Evolutionary conservation across 2,329 filamentous ascomycete genomes (phyloP), one percentile per base, ranked within the genome.

Genomic region (Cryphonectria carpinicola): DNA sequence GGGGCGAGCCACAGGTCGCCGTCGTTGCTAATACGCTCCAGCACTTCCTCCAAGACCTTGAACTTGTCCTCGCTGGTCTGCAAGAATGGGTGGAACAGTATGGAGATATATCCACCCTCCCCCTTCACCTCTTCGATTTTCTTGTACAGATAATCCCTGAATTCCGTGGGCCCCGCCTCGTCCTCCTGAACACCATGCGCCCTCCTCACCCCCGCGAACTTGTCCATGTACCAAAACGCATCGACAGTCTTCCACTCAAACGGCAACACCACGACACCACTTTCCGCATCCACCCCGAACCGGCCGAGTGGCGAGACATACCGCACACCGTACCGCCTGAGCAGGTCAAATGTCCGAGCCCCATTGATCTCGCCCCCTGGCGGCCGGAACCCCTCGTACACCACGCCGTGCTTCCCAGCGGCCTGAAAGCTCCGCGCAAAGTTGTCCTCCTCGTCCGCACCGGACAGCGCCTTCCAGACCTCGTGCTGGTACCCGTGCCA

Each of bases 401-500:
- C 22, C 11, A 78, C 71, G 3, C 72, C 73, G 2, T 41, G 32
- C 32, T 35, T 37, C 19, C 11, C 22, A 1, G 76, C 76, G 3
- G 65, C 73, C 37, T 49, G 62, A 49, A 75, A 77, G 65, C 77
- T 79, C 70, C 71, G 74, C 41, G 65, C 25, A 49, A 79, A 77
- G 63, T 74, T 77, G 37, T 77, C 76, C 43, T 73, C 75, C 35
- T 65, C 37, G 37, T 74, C 71, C 1, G 58, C 73, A 4, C 25
- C 66, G 1, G 70, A 72, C 22, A 78, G 67, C 2, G 41, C 11
- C 25, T 54, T 64, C 77, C 77, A 79, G 1, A 69, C 54, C 64
- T 79, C 78, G 65, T 79, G 78, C 73, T 79, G 78, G 60, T 68
- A 78, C 3, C 77, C 77, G 61, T 79, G 78, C 78, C 77, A 79